A percentile compares a stretch with the other conserved stretches of the same genome.
These are phyloP conservation scores for Podila epicladia DNA, from an alignment of 192 early-diverging fungal genomes.

Conservation along the genomic window DNA sequence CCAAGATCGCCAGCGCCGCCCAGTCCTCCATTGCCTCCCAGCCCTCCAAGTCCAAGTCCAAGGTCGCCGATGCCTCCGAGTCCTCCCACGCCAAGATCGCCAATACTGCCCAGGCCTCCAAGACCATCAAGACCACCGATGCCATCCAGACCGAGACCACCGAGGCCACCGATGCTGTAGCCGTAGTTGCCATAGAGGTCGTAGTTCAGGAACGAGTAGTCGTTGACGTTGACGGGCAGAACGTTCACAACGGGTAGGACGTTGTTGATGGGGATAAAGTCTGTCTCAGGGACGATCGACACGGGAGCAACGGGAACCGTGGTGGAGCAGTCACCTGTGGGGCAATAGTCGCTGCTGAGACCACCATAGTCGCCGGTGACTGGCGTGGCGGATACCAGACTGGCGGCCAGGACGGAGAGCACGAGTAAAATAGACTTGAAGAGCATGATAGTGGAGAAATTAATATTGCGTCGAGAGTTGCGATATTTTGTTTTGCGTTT, in stretches of 20 bases:
- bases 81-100: neutral
- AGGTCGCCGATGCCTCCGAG: neutral
- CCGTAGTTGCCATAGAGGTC: neutral
- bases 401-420: too few species aligned
- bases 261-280: conserved; percentile 31
- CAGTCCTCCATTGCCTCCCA: neutral
- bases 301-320: neutral
- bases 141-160: neutral
- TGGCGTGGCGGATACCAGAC: too few species aligned
- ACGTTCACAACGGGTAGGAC: conserved; percentile 36
- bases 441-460: too few species aligned
- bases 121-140: neutral
- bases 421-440: too few species aligned
- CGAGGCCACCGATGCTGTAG: neutral
- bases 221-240: conserved; percentile 21
- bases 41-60: neutral
- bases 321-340: neutral
- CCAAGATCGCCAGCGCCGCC: neutral
- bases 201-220: conserved; percentile 2
- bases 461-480: too few species aligned
- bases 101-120: neutral
- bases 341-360: neutral
- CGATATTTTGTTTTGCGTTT: too few species aligned
- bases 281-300: conserved; percentile 28
- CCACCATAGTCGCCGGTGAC: too few species aligned